Percentiles rank a stretch among this genome's conserved stretches.
phyloP scores from a whole-genome alignment of 768 basidiomycete species.

The Suillus lakei region DNA sequence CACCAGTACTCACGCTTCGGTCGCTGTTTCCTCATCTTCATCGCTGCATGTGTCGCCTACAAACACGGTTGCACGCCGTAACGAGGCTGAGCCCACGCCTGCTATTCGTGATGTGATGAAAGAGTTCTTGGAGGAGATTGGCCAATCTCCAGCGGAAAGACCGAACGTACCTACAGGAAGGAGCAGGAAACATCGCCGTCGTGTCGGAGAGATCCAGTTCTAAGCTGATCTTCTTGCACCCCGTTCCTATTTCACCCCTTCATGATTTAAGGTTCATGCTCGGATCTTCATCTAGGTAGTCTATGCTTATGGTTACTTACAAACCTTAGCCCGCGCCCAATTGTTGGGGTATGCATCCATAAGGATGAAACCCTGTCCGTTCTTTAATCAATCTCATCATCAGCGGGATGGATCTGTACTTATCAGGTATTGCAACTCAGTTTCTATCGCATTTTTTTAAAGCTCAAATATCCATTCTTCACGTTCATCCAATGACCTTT shows the following conservation, averaged over 20 bases:
- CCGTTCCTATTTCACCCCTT: neutral
- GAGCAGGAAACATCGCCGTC: constrained; percentile 20
- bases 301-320: neutral
- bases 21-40: constrained; percentile 15
- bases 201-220: constrained; percentile 19
- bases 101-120: neutral
- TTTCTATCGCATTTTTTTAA: neutral
- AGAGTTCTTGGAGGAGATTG: constrained; percentile 13
- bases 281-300: neutral
- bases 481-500: constrained; percentile 12
- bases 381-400: constrained; percentile 33
- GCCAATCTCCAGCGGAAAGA: neutral
- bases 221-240: neutral
- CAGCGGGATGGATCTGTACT: constrained; percentile 28
- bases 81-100: constrained; percentile 21
- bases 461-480: neutral
- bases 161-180: neutral
- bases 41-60: constrained; percentile 62
- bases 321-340: neutral
- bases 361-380: constrained; percentile 31
- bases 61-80: constrained; percentile 55
- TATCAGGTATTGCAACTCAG: constrained; percentile 24
- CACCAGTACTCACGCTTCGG: constrained; percentile 22
- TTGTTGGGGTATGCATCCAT: constrained; percentile 27
- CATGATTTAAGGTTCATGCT: constrained; percentile 7